Conservation (phyloP, 1,139 yeast genomes). For the Candida gigantensis region DNA sequence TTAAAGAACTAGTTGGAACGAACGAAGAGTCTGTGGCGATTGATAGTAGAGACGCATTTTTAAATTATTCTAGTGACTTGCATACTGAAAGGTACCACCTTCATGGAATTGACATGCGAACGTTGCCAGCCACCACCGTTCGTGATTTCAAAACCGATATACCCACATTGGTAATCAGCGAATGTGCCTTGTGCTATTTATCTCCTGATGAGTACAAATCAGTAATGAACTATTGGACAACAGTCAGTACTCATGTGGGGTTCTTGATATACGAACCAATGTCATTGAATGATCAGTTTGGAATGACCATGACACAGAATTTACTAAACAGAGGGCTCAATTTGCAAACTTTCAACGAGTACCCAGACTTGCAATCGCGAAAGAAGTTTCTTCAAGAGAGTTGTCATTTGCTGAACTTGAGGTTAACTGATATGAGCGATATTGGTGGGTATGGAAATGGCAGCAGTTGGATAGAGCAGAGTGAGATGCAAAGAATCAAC, state of each 20-base stretch:
- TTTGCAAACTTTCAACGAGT: conserved; percentile 52
- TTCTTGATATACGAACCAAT: conserved; percentile 84
- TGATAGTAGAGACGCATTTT: conserved; percentile 26
- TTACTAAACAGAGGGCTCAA: conserved; percentile 70
- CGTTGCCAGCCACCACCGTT: conserved; percentile 15
- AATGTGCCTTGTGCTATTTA: conserved; percentile 86
- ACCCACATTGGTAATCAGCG: conserved; percentile 80
- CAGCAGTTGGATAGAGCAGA: neutral
- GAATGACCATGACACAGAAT: conserved; percentile 78
- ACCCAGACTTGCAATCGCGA: conserved; percentile 46
- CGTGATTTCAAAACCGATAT: conserved; percentile 29
- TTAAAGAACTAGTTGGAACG: conserved; percentile 23
- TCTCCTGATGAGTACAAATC: conserved; percentile 55
- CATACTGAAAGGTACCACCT: conserved; percentile 53
- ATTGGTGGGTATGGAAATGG: conserved; percentile 49
- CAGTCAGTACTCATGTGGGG: conserved; percentile 27
- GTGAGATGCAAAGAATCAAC: conserved; percentile 55
- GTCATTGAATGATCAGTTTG: conserved; percentile 72
- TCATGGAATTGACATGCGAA: conserved; percentile 57
- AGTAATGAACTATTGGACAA: conserved; percentile 47
- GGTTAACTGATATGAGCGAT: conserved; percentile 57
- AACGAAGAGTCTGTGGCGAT: conserved; percentile 15
- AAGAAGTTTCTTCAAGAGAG: conserved; percentile 28
- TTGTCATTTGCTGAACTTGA: conserved; percentile 25
- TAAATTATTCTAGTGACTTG: conserved; percentile 27